phyloP scores from a whole-genome alignment of 2,329 filamentous ascomycete species.

The Fusarium staphyleae region DNA sequence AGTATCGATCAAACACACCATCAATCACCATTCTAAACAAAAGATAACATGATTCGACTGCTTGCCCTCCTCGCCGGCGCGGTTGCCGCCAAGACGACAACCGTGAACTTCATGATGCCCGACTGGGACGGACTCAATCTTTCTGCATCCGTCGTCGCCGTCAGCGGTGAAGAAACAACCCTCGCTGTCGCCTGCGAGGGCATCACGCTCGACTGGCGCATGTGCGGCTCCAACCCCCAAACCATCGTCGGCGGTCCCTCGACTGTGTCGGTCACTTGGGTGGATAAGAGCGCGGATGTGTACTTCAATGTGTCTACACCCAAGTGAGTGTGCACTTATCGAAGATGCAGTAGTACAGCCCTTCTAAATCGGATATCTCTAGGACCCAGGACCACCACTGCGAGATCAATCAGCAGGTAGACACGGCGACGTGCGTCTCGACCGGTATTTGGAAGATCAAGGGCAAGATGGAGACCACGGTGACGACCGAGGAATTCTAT shows the following conservation, averaged over 20 bases:
- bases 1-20: no score
- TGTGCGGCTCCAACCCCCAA: not conserved
- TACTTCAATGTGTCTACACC: not conserved
- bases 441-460: no score
- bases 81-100: not conserved
- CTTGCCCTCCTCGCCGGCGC: conserved; percentile 1
- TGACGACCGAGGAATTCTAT: no score
- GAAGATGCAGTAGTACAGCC: not conserved
- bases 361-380: no score
- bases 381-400: no score
- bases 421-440: no score
- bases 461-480: no score
- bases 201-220: not conserved
- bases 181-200: conserved; percentile 2
- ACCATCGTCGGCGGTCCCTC: conserved; percentile 4
- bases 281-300: not conserved
- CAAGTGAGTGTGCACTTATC: not conserved
- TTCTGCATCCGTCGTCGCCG: not conserved
- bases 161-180: not conserved
- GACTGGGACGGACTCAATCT: conserved; percentile 2
- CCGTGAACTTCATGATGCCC: conserved; percentile 1
- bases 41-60: not conserved
- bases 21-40: no score
- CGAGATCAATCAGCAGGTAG: no score
- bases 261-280: conserved; percentile 1